Evolutionary conservation across 2,329 filamentous ascomycete genomes (phyloP).

Genomic region (Fusarium fracticaudum): DNA sequence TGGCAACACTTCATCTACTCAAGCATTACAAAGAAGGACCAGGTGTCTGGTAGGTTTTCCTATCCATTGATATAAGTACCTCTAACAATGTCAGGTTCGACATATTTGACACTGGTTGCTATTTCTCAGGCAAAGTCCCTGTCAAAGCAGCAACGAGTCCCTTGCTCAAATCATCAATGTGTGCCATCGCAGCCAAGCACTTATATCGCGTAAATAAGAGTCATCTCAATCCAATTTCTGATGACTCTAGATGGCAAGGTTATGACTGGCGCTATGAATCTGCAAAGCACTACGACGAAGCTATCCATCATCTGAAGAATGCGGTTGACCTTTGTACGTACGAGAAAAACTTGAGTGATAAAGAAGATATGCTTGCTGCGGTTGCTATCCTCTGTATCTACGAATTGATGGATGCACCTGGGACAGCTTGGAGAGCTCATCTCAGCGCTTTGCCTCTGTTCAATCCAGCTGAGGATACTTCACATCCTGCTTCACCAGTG

Average conservation of each 20-base stretch:
- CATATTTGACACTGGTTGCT: slow-evolving; percentile 37
- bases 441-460: slow-evolving; percentile 72
- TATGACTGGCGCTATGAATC: slow-evolving; percentile 38
- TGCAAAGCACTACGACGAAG: slow-evolving; percentile 36
- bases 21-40: slow-evolving; percentile 37
- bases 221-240: fast-evolving
- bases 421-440: slow-evolving; percentile 70
- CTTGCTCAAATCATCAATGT: slow-evolving; percentile 30
- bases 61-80: fast-evolving
- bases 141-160: slow-evolving; percentile 33
- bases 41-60: slow-evolving; percentile 19
- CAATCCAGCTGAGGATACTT: slow-evolving; percentile 53
- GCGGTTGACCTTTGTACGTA: slow-evolving; percentile 44
- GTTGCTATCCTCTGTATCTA: slow-evolving; percentile 74
- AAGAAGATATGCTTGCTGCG: slow-evolving; percentile 65
- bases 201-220: slow-evolving; percentile 3
- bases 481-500: slow-evolving; percentile 4
- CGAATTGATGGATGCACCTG: slow-evolving; percentile 73
- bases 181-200: slow-evolving; percentile 36
- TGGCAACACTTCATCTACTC: slow-evolving; percentile 16
- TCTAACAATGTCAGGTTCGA: slow-evolving; percentile 25
- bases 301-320: slow-evolving; percentile 24
- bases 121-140: slow-evolving; percentile 38
- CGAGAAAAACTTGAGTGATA: slow-evolving; percentile 49
- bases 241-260: not conserved